Evolutionary conservation across 768 basidiomycete species (phyloP).

Genomic region (Suillus brevipes): DNA sequence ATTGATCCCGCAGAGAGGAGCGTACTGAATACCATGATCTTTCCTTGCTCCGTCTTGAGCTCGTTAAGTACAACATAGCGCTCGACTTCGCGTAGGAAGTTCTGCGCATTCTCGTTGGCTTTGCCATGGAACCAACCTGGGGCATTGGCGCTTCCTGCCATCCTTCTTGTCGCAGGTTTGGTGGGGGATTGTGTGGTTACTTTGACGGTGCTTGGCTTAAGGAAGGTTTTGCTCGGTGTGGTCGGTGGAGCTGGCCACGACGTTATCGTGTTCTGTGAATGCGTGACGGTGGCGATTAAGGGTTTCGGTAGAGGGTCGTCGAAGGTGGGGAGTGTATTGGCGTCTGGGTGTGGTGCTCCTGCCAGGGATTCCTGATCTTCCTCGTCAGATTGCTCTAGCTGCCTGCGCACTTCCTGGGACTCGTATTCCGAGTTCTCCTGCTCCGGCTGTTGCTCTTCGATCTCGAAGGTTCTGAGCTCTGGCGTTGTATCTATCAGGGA

Average conservation of each 20-base stretch:
- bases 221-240: background rate
- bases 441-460: background rate
- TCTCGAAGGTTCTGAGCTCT: background rate
- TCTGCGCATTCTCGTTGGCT: background rate
- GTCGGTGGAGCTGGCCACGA: background rate
- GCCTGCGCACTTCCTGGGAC: background rate
- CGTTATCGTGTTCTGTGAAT: accelerated
- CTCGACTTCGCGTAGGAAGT: background rate
- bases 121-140: background rate
- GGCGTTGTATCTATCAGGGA: background rate
- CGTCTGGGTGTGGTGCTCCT: background rate
- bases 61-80: background rate
- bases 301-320: accelerated
- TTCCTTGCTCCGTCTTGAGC: background rate
- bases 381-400: background rate
- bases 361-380: background rate
- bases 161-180: background rate
- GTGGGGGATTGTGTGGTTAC: background rate
- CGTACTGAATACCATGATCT: background rate
- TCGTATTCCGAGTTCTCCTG: background rate
- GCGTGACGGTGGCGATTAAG: accelerated
- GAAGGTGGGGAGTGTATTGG: background rate
- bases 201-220: background rate
- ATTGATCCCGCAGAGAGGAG: background rate
- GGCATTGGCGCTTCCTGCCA: background rate